These are phyloP conservation scores for Solanum hybrid DNA, from an alignment of 305 asterid species.

Conservation along the genomic window DNA sequence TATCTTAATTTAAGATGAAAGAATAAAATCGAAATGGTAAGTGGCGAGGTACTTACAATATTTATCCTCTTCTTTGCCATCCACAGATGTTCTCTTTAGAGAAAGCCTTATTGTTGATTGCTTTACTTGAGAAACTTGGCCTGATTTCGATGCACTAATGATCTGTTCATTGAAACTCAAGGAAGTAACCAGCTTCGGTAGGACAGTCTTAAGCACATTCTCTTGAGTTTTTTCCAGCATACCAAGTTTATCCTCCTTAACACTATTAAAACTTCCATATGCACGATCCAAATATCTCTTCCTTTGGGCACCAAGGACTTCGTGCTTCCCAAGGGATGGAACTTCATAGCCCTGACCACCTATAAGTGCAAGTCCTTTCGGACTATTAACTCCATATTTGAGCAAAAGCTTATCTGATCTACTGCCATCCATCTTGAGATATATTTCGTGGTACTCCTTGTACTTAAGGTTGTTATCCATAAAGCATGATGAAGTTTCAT, in stretches of 20 bases:
- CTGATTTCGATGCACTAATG: constrained; percentile 24
- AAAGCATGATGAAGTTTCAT: constrained; percentile 42
- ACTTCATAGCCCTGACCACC: constrained; percentile 18
- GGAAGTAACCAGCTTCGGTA: constrained; percentile 63
- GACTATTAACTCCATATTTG: constrained; percentile 38
- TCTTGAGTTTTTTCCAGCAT: constrained; percentile 42
- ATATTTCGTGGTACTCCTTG: constrained; percentile 51
- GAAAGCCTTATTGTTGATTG: constrained; percentile 76
- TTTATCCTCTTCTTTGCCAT: constrained; percentile 50
- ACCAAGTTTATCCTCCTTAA: constrained; percentile 36
- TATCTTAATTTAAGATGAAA: neutral
- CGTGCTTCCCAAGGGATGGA: constrained; percentile 24
- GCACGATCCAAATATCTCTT: constrained; percentile 47
- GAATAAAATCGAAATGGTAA: neutral
- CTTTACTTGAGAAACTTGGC: constrained; percentile 44
- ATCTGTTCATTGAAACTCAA: constrained; percentile 64
- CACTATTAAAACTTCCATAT: constrained; percentile 42
- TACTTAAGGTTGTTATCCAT: constrained; percentile 36
- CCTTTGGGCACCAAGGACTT: constrained; percentile 34
- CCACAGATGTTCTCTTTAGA: constrained; percentile 58
- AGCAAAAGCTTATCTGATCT: constrained; percentile 22
- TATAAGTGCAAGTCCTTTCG: constrained; percentile 17
- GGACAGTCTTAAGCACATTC: constrained; percentile 55
- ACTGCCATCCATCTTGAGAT: constrained; percentile 33
- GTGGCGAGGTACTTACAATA: constrained; percentile 31